phyloP scores from a whole-genome alignment of 306 rosid species.

The Glycine tomentella region DNA sequence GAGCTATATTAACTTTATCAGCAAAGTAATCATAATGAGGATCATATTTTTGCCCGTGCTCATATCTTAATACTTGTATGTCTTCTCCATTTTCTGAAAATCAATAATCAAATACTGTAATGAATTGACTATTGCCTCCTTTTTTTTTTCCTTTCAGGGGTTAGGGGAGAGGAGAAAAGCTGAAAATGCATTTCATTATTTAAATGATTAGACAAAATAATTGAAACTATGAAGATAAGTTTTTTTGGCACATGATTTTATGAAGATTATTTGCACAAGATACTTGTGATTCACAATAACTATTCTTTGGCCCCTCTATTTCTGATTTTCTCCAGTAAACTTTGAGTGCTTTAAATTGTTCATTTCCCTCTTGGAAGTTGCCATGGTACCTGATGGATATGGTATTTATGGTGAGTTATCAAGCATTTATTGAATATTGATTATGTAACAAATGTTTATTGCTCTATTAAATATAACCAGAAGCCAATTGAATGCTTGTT shows the following conservation, averaged over 20 bases:
- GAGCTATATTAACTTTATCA: conserved; percentile 89
- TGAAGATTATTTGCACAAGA: conserved; percentile 23
- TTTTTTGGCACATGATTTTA: conserved; percentile 23
- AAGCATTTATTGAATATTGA: conserved; percentile 9
- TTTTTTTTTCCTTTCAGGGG: conserved; percentile 9
- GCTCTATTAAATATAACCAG: conserved; percentile 12
- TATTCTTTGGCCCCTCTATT: conserved; percentile 3
- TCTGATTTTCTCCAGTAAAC: conserved; percentile 11
- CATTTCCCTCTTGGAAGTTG: neutral
- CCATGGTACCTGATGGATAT: conserved; percentile 14
- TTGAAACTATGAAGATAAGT: conserved; percentile 1
- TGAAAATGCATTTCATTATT: conserved; percentile 39
- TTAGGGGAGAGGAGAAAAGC: conserved; percentile 17
- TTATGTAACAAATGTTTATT: conserved; percentile 15
- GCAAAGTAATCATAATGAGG: conserved; percentile 88
- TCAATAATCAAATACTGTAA: conserved; percentile 43
- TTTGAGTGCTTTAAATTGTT: conserved; percentile 23
- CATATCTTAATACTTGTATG: conserved; percentile 94
- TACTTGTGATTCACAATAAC: conserved; percentile 14
- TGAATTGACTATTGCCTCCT: conserved; percentile 31
- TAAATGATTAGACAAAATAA: conserved; percentile 15
- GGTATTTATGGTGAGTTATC: conserved; percentile 6
- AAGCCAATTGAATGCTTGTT: conserved; percentile 36
- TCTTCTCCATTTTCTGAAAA: conserved; percentile 95
- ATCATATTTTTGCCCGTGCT: conserved; percentile 93